Evolutionary conservation across 2,329 filamentous ascomycete species (phyloP).

Genomic region (Cercospora citrullina): DNA sequence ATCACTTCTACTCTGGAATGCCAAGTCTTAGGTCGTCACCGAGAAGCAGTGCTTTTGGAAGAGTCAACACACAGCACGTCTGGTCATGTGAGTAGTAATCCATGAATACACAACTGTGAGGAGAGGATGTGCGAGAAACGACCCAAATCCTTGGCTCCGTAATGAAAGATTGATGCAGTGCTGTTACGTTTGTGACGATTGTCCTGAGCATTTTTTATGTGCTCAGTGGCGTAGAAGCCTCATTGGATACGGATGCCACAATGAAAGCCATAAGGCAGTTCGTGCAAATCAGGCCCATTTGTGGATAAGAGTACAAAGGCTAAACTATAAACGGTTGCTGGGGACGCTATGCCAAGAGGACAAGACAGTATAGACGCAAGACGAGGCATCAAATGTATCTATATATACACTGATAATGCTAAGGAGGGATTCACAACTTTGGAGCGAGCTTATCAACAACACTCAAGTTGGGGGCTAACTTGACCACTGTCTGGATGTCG

Average conservation of each 20-base stretch:
- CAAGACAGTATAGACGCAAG: not conserved
- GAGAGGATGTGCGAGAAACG: not conserved
- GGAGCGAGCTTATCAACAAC: not conserved
- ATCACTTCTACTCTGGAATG: not conserved
- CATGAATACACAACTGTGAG: not conserved
- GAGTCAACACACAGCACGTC: no score
- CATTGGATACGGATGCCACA: not conserved
- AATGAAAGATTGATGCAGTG: not conserved
- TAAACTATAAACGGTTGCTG: not conserved
- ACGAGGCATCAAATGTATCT: not conserved
- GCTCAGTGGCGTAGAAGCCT: not conserved
- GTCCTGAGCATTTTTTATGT: not conserved
- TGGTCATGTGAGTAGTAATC: no score
- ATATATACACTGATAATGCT: not conserved
- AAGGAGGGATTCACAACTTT: not conserved
- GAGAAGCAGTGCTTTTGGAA: no score
- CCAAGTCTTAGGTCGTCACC: no score
- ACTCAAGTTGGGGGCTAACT: not conserved
- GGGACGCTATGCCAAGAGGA: not conserved
- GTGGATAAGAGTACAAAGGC: not conserved
- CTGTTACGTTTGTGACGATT: not conserved
- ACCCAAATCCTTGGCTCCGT: not conserved
- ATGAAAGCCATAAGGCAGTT: not conserved
- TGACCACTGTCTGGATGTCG: not conserved
- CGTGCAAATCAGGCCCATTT: not conserved